These are phyloP conservation scores for Eucalyptus viminalis DNA, from an alignment of 345 rosid genomes.

Conservation along the genomic window DNA sequence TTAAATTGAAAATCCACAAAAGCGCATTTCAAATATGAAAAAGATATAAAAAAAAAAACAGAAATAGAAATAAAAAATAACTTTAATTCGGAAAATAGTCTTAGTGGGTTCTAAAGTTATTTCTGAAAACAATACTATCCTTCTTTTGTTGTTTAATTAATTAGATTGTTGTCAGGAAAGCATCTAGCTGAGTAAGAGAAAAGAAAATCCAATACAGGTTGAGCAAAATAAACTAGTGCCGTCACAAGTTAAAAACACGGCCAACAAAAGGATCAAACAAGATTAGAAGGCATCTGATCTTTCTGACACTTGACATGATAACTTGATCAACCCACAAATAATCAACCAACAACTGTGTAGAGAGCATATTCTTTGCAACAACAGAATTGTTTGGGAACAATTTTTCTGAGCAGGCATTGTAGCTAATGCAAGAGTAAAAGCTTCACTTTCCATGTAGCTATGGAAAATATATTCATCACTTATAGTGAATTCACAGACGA, in stretches of 20 bases:
- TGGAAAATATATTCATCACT: background rate
- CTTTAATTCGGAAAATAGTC: too few relatives aligned
- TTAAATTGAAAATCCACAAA: too few relatives aligned
- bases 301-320: background rate
- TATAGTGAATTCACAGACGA: background rate
- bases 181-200: background rate
- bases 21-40: too few relatives aligned
- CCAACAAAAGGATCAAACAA: background rate
- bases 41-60: rapidly evolving
- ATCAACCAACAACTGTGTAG: background rate
- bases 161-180: background rate
- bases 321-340: background rate
- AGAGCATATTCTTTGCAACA: background rate
- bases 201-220: too few relatives aligned
- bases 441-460: background rate
- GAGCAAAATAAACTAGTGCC: too few relatives aligned
- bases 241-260: background rate
- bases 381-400: background rate
- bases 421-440: background rate
- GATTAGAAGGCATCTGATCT: background rate
- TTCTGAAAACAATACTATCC: too few relatives aligned
- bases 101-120: too few relatives aligned
- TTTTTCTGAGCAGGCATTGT: background rate
- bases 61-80: too few relatives aligned
- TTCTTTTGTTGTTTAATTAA: too few relatives aligned